Conservation (phyloP, 1,284 basidiomycete genomes). For the Fereydounia khargensis region DNA sequence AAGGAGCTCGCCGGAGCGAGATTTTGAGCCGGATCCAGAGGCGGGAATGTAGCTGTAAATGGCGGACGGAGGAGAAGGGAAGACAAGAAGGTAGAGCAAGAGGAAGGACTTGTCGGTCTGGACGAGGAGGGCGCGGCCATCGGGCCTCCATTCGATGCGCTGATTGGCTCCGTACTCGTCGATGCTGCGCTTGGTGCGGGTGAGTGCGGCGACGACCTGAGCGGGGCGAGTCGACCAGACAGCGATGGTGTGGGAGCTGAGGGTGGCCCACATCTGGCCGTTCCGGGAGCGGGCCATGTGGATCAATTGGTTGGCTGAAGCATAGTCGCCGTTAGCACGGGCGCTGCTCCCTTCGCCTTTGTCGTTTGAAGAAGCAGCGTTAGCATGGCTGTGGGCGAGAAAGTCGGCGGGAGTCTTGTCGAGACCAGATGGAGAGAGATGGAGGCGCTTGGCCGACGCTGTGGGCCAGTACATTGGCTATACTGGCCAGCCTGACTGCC, state of each 20-base stretch:
- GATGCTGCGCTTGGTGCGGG: slow-evolving; percentile 42
- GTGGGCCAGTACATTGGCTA: slow-evolving; percentile 58
- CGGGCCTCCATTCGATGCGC: slow-evolving; percentile 39
- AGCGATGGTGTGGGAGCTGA: slow-evolving; percentile 33
- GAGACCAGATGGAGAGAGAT: slow-evolving; percentile 41
- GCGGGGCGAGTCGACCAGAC: slow-evolving; percentile 46
- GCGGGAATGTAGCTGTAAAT: slow-evolving; percentile 45
- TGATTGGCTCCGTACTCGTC: slow-evolving; percentile 47
- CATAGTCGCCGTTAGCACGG: no score
- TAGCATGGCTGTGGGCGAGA: no score
- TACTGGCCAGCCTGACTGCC: no score
- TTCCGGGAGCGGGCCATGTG: slow-evolving; percentile 41
- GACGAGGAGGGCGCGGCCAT: slow-evolving; percentile 31
- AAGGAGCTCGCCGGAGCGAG: slow-evolving; percentile 21
- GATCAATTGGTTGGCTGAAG: slow-evolving; percentile 11
- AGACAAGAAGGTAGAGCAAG: slow-evolving; percentile 37
- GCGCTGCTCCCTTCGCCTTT: no score
- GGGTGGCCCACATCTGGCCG: slow-evolving; percentile 39
- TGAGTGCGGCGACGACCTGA: slow-evolving; percentile 45
- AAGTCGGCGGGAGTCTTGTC: no score
- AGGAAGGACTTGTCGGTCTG: slow-evolving; percentile 35
- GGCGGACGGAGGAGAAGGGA: slow-evolving; percentile 13
- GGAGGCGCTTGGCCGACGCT: slow-evolving; percentile 42
- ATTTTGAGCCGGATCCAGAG: slow-evolving; percentile 27
- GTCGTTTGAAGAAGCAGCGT: no score